Evolutionary conservation across 192 early-diverging fungal species (phyloP).

Genomic region (Backusella circina): DNA sequence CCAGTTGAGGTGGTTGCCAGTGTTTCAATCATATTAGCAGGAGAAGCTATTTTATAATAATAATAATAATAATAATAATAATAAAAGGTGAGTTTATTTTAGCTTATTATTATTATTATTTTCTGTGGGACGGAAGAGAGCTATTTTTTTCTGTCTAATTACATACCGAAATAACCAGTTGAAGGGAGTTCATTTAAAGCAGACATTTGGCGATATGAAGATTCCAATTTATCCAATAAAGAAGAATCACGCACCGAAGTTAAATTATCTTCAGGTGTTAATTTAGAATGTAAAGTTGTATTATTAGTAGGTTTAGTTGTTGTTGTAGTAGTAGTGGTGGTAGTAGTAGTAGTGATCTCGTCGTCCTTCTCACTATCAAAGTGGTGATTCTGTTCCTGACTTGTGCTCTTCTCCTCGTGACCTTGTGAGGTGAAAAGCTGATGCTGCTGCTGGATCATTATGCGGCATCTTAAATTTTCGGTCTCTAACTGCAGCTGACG

Average conservation of each 20-base stretch:
- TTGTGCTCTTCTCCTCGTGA: slow-evolving; percentile 7
- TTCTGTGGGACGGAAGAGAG: neutral
- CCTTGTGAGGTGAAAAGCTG: slow-evolving; percentile 12
- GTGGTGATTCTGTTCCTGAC: neutral
- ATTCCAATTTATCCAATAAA: slow-evolving; percentile 27
- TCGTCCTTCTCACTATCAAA: neutral
- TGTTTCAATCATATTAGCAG: neutral
- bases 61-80: neutral
- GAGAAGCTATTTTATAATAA: neutral
- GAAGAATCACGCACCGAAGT: slow-evolving; percentile 17
- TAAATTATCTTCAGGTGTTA: slow-evolving; percentile 28
- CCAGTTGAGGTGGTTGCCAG: neutral
- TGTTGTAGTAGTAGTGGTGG: neutral
- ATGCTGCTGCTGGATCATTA: slow-evolving; percentile 26
- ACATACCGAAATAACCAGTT: slow-evolving; percentile 20
- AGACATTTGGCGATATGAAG: slow-evolving; percentile 8
- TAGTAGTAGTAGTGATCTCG: neutral
- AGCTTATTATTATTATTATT: slow-evolving; percentile 12
- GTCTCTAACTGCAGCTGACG: slow-evolving; percentile 27
- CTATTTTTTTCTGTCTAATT: neutral
- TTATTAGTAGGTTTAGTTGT: neutral
- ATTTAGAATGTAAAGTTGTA: neutral
- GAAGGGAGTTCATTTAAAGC: neutral
- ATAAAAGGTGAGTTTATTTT: neutral
- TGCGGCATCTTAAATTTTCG: slow-evolving; percentile 29